These are phyloP conservation scores for Corrigiola litoralis DNA, from an alignment of 179 eudicot genomes.

Conservation along the genomic window DNA sequence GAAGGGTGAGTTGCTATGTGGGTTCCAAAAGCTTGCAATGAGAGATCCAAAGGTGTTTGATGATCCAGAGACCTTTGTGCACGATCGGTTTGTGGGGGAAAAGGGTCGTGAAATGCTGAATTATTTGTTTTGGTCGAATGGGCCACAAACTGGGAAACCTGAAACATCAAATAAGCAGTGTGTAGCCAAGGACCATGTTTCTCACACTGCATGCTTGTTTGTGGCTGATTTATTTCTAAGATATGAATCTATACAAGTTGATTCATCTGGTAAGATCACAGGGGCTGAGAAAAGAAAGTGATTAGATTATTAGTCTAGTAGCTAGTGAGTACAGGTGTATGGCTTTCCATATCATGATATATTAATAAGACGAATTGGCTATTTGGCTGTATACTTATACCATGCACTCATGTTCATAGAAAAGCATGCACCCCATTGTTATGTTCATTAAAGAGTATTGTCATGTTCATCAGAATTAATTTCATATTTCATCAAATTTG, in stretches of 20 bases:
- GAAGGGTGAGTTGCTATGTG: slow-evolving; percentile 88
- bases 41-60: slow-evolving; percentile 68
- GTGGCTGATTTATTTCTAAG: slow-evolving; percentile 62
- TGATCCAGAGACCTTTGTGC: slow-evolving; percentile 54
- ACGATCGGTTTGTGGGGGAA: slow-evolving; percentile 52
- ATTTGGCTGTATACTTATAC: no score
- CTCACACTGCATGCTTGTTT: slow-evolving; percentile 59
- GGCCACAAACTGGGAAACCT: slow-evolving; percentile 69
- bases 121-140: slow-evolving; percentile 85
- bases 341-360: no score
- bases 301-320: no score
- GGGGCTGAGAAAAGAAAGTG: slow-evolving; percentile 33
- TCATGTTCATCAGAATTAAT: no score
- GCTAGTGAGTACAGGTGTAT: no score
- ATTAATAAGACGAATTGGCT: no score
- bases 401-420: no score
- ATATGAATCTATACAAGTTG: slow-evolving; percentile 49
- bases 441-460: no score
- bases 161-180: slow-evolving; percentile 70
- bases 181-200: slow-evolving; percentile 60
- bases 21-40: slow-evolving; percentile 74
- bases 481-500: no score
- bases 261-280: slow-evolving; percentile 43
- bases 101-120: slow-evolving; percentile 50
- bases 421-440: no score